Conservation (phyloP, 495 filamentous ascomycete genomes). For the Penicillium cinerascens region DNA sequence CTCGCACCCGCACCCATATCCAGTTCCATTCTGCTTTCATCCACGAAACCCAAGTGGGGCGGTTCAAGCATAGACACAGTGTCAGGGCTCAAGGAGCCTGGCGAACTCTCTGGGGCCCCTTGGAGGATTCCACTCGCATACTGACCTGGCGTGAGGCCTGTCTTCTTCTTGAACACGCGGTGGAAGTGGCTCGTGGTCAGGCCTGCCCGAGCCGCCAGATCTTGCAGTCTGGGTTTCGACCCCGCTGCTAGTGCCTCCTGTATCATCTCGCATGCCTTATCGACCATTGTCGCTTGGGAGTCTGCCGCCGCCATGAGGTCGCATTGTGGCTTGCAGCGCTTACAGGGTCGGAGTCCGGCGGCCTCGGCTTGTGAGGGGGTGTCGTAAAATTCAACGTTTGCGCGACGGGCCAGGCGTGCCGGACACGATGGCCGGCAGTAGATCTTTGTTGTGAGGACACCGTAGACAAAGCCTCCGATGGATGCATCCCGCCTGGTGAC, state of each 20-base stretch:
- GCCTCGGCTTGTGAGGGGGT: constrained; percentile 51
- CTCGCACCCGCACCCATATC: constrained; percentile 13
- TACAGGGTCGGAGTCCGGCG: constrained; percentile 60
- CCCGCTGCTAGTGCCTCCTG: constrained; percentile 21
- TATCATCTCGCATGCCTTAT: constrained; percentile 42
- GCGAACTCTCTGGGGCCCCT: neutral
- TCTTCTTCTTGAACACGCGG: constrained; percentile 57
- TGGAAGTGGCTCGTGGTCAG: constrained; percentile 61
- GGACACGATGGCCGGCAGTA: constrained; percentile 63
- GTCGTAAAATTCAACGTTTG: constrained; percentile 58
- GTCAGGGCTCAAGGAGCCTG: constrained; percentile 7
- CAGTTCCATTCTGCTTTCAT: constrained; percentile 8
- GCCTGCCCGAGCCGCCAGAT: constrained; percentile 50
- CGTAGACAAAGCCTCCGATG: constrained; percentile 57
- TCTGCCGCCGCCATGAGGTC: constrained; percentile 28
- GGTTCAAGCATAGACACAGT: constrained; percentile 12
- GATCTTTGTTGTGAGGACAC: constrained; percentile 58
- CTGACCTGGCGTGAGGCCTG: constrained; percentile 58
- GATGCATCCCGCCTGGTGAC: constrained; percentile 49
- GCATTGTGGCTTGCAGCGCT: constrained; percentile 57
- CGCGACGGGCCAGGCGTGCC: constrained; percentile 57
- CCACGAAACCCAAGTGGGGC: constrained; percentile 1
- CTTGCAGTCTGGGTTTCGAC: constrained; percentile 42
- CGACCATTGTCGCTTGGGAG: constrained; percentile 41
- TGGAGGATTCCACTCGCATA: constrained; percentile 32